Evolutionary conservation across 202 grass and related monocot species (phyloP).

Genomic region (Saccharum hybrid): DNA sequence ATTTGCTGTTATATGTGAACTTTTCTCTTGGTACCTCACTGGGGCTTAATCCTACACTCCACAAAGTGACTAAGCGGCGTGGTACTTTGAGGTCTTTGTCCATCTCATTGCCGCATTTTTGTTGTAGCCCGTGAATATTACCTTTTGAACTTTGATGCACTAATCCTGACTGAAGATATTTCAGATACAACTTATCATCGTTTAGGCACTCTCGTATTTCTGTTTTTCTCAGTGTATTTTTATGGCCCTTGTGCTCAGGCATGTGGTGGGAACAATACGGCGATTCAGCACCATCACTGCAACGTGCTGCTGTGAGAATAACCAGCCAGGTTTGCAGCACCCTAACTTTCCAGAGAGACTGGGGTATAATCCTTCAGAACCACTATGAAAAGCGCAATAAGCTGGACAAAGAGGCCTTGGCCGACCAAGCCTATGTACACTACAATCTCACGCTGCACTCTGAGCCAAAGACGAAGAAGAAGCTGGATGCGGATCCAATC

Average conservation of each 20-base stretch:
- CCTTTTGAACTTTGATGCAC: neutral
- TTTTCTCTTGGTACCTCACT: neutral
- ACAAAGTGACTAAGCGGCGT: neutral
- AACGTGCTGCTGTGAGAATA: conserved; percentile 81
- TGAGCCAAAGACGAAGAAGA: conserved; percentile 54
- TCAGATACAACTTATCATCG: neutral
- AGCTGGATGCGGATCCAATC: conserved; percentile 61
- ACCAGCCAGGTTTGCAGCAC: conserved; percentile 94
- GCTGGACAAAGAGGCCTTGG: conserved; percentile 76
- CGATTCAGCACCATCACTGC: conserved; percentile 75
- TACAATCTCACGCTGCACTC: conserved; percentile 80
- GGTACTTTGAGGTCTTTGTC: conserved; percentile 30
- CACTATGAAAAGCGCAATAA: conserved; percentile 84
- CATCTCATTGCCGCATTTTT: neutral
- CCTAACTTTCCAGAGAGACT: conserved; percentile 76
- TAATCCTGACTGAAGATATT: conserved; percentile 27
- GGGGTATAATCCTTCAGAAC: conserved; percentile 71
- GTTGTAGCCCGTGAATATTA: neutral
- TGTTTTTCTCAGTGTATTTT: conserved; percentile 6
- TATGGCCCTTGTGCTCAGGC: conserved; percentile 48
- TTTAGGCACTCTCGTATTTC: neutral
- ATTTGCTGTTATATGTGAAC: neutral
- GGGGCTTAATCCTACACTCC: neutral
- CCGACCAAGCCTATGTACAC: conserved; percentile 82
- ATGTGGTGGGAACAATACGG: conserved; percentile 99